Base-by-base conservation (phyloP, 495 filamentous ascomycete genomes). In the Achaetomiella virescens region DNA sequence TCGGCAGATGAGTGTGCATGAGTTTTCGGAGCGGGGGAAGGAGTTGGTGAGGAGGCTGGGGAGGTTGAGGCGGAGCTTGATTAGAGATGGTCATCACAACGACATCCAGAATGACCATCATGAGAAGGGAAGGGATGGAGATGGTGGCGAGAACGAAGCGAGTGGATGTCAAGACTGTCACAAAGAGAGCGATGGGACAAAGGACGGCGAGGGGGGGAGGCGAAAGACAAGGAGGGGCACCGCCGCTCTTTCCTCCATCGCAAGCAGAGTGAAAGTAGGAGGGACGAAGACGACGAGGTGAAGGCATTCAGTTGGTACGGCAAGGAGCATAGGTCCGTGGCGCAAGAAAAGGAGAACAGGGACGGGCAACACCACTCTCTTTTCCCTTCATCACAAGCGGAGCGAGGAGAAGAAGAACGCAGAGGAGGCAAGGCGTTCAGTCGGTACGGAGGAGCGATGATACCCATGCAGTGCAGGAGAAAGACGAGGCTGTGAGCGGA, bases 1-100 rank as follows among this genome's bases (percentile, higher is more conserved):
- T 21, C 7, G 18, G 22, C 36, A 40, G 2, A 12, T 20, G 14
- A 12, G 6, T 21, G n/a, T 7, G 6, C 21, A 31, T 18, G 36
- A 48, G 36, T 55, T 48, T 42, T 35, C 35, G 0, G 24, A 25
- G 11, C 33, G 43, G 15, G 33, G 36, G 14, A 41, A 35, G 35
- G 44, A 47, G 21, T 22, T 55, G n/a, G 52, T 60, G 31, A 55
- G 46, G n/a, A 17, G 47, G 47, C 22, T 60, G 22, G 55, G 46
- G n/a, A 17, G 47, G 40, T 17, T 60, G 52, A 47, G 48, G 52
- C 45, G 47, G 41, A 54, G 47, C 24, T 47, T 55, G 33, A 22
- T 46, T 0, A 42, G 47, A 5, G 35, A 8, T 22, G 35, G n/a
- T 33, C 31, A 33, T 2, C 31, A 29, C 29, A 3, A 18, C 1